Base-by-base conservation (phyloP, 495 filamentous ascomycete species). In the Trichoderma orchidacearum region DNA sequence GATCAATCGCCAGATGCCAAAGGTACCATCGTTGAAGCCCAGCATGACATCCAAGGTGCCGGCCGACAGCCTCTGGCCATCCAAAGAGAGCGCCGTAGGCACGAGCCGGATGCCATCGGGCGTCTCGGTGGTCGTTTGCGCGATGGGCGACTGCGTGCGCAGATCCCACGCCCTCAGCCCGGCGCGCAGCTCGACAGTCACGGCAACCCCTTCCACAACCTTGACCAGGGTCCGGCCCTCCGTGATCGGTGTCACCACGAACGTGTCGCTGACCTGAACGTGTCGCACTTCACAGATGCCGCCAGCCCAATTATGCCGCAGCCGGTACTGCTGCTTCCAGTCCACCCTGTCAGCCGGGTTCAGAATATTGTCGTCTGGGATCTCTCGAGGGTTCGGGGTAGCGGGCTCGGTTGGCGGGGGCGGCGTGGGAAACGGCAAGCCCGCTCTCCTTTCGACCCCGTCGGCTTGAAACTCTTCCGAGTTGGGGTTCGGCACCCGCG, bases 251-350 rank as follows among this genome's bases (percentile, higher is more conserved):
- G 31, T 55, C 28, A 58, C 51, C 4, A 18, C 12, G 2, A 30
- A 50, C 48, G 54, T 57, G 3, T 50, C 34, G 5, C 32, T 51
- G 7, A 54, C 54, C 1, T 68, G 68, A 23, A 95, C 77, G 68
- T 95, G 86, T 28, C 83, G 85, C 2, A 95, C 80, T 45, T 80
- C 82, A 58, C 91, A 96, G 59, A 80, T 83, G 25, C 93, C 93
- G 59, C 78, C 82, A 17, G 84, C 80, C 93, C 93, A 98, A 67
- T 97, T 97, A 64, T 96, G 86, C 53, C 87, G 80, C 31, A 96
- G 76, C 62, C 85, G 90, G 69, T 91, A 98, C 61, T 93, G 86
- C 54, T 78, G 76, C 74, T 96, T 96, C 93, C 93, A 98, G 68
- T 76, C 59, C 51, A 70, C 62, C 21, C 65, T 54, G 41, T 70